Evolutionary conservation across 768 basidiomycete genomes (phyloP).

Genomic region (Podaxis rugospora): DNA sequence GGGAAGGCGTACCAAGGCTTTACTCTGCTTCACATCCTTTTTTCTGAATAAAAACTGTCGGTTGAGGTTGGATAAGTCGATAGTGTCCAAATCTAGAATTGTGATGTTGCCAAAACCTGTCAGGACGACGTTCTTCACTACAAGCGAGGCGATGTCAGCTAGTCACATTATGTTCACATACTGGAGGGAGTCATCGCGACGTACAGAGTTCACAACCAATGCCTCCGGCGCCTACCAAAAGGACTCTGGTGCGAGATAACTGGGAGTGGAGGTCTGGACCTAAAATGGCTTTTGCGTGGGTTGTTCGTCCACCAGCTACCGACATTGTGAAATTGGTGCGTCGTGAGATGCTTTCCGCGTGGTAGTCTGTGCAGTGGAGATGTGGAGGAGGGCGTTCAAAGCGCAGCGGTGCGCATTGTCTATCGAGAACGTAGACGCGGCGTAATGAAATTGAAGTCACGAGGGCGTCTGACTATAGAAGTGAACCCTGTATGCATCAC

Average conservation of each 20-base stretch:
- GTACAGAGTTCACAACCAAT: constrained; percentile 95
- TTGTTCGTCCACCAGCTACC: constrained; percentile 43
- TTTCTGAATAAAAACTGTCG: constrained; percentile 96
- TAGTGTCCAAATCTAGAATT: constrained; percentile 94
- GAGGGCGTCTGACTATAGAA: not conserved
- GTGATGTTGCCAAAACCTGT: constrained; percentile 93
- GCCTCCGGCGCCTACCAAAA: constrained; percentile 94
- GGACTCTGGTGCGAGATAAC: constrained; percentile 61
- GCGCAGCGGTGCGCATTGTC: not conserved
- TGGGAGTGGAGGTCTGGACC: constrained; percentile 65
- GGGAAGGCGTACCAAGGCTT: constrained; percentile 65
- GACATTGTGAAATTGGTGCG: constrained; percentile 29
- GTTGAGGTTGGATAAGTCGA: constrained; percentile 96
- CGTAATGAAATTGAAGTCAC: not conserved
- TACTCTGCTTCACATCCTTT: constrained; percentile 96
- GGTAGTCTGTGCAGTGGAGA: not conserved
- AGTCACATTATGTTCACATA: not conserved
- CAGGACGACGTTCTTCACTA: constrained; percentile 94
- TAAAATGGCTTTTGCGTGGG: constrained; percentile 74
- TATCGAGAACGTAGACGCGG: constrained; percentile 1
- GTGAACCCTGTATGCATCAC: not conserved
- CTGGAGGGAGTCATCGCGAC: constrained; percentile 20
- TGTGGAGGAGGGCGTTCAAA: not conserved
- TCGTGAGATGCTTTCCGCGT: not conserved
- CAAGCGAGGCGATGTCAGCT: not conserved